These are phyloP conservation scores for Globisporangium paddicum DNA, from an alignment of 352 stramenopile genomes.

Conservation along the genomic window DNA sequence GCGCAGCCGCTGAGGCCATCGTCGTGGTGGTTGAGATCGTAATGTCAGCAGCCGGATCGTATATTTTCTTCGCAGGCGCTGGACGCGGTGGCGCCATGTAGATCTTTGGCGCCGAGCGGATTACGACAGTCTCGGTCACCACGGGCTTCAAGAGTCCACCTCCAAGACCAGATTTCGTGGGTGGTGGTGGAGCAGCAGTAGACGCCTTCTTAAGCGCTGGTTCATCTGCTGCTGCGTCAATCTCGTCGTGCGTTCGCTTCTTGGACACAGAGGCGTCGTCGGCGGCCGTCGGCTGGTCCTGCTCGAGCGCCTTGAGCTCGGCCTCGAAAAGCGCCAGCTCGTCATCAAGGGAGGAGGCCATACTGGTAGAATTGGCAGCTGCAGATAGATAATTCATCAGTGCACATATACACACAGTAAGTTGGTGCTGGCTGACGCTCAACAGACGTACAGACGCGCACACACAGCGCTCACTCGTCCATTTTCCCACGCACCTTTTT, in stretches of 20 bases:
- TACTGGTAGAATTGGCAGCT: not conserved
- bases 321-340: slow-evolving; percentile 82
- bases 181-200: not conserved
- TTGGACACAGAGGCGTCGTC: slow-evolving; percentile 4
- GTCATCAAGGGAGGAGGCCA: slow-evolving; percentile 43
- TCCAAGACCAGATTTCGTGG: slow-evolving; percentile 10
- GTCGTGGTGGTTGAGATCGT: not conserved
- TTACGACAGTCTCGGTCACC: slow-evolving; percentile 19
- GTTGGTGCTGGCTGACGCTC: not conserved
- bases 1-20: not conserved
- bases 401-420: not conserved
- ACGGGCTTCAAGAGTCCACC: slow-evolving; percentile 11
- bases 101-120: slow-evolving; percentile 44
- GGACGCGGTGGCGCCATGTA: slow-evolving; percentile 71
- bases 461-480: not conserved
- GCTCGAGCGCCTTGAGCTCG: slow-evolving; percentile 74
- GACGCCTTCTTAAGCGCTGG: slow-evolving; percentile 27
- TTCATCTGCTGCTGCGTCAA: slow-evolving; percentile 7
- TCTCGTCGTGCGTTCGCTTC: slow-evolving; percentile 29
- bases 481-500: slow-evolving; percentile 3
- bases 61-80: slow-evolving; percentile 29
- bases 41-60: not conserved
- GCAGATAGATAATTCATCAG: not conserved
- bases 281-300: slow-evolving; percentile 8
- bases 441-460: not conserved